These are phyloP conservation scores for Metrosideros polymorpha DNA, from an alignment of 441 rosid species.

Conservation along the genomic window DNA sequence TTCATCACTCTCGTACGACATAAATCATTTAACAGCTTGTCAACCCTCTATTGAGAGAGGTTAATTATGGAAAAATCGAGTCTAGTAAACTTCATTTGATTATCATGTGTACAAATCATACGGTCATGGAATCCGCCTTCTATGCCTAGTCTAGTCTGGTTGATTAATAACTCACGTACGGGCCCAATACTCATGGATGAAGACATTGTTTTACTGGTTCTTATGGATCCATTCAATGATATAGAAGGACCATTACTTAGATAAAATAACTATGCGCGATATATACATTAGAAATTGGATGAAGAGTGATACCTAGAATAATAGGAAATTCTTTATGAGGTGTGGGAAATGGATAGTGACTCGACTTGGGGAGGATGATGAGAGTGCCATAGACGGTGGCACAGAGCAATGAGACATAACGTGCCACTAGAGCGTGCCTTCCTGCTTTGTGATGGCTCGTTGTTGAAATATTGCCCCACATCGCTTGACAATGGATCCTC, in stretches of 20 bases:
- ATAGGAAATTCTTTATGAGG: constrained; percentile 65
- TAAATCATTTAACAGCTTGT: neutral
- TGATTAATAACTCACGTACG: neutral
- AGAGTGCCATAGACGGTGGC: constrained; percentile 68
- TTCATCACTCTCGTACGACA: neutral
- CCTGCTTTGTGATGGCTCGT: constrained; percentile 54
- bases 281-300: neutral
- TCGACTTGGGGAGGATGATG: no score
- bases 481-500: no score
- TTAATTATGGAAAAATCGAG: neutral
- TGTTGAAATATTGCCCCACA: no score
- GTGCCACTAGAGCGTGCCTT: constrained; percentile 97
- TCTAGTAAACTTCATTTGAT: neutral
- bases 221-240: no score
- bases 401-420: constrained; percentile 69
- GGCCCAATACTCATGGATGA: neutral
- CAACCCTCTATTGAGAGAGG: neutral
- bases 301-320: constrained; percentile 36
- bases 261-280: neutral
- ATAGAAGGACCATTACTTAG: no score
- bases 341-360: constrained; percentile 62
- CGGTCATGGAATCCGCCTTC: neutral
- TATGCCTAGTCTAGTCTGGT: neutral
- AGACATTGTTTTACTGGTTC: neutral
- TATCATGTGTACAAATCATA: neutral